Conservation (phyloP, 306 rosid species). For the Fragaria nilgerrensis region DNA sequence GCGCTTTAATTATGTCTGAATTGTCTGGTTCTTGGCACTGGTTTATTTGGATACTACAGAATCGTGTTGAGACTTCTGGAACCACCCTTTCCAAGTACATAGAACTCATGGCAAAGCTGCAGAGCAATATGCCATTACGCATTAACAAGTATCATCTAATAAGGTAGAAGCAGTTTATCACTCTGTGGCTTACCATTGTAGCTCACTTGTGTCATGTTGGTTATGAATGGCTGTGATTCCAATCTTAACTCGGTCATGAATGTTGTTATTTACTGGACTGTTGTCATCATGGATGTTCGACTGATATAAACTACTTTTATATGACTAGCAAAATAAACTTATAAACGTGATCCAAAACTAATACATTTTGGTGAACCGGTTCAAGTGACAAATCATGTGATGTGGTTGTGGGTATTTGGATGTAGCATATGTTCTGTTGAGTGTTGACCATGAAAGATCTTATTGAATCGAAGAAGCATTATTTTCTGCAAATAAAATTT, state of each 20-base stretch:
- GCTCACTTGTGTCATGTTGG: not conserved
- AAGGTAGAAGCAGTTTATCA: not conserved
- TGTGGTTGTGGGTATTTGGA: not conserved
- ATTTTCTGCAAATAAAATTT: no score
- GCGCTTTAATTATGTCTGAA: constrained; percentile 19
- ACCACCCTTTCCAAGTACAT: not conserved
- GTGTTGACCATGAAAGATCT: no score
- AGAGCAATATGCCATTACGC: not conserved
- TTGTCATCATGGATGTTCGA: not conserved
- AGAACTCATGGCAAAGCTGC: not conserved
- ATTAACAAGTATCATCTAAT: not conserved
- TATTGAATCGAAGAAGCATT: no score
- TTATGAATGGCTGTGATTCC: not conserved
- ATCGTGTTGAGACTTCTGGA: constrained; percentile 21
- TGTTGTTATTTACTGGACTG: no score
- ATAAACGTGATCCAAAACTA: not conserved
- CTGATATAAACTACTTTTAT: not conserved
- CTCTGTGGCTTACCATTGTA: not conserved
- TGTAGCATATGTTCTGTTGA: not conserved
- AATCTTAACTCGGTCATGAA: not conserved
- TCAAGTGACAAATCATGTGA: not conserved
- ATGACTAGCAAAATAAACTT: not conserved
- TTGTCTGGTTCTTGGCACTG: constrained; percentile 15
- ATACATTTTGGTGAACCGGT: not conserved
- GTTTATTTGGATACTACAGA: constrained; percentile 20